Evolutionary conservation across 2,329 filamentous ascomycete genomes (phyloP), one percentile per base, ranked within the genome.

Genomic region (Juglanconis sp.): DNA sequence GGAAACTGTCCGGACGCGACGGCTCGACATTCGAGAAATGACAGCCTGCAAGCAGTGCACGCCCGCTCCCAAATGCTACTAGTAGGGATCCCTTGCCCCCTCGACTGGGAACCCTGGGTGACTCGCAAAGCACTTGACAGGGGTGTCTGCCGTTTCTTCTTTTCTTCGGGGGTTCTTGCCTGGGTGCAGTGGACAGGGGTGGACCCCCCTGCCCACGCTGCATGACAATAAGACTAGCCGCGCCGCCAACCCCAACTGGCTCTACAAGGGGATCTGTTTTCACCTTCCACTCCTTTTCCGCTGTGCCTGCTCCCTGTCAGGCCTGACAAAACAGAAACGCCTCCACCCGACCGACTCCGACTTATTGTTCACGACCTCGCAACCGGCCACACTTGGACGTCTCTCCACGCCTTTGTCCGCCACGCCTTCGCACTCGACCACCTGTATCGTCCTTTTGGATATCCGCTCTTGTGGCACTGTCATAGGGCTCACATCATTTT

Each of bases 151-250:
- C 50, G 38, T 59, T 40, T 48, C 24, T 35, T 10, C 42, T 35
- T 44, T 47, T 47, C 17, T 15, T 30, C 2, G 24, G 24, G 24
- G 24, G 24, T 24, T 24, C 24, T 49, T 53, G 47, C 50, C 40
- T 31, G 57, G 34, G 34, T 35, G 24, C 44, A 15, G 31, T 56
- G 57, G n/a, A 15, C 31, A 46, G 51, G 52, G 32, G 35, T 36
- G 30, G 44, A 55, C 52, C 51, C 52, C 51, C 52, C 52, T 55
- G 51, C 56, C 53, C 42, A 54, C 47, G 51, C 56, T 62, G 44
- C 56, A 52, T 59, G 53, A 56, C 56, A 58, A 62, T 62, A 62
- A 62, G 60, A 62, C 60, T 62, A 62, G 60, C 60, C 53, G 46
- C 31, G 24, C 53, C 46, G 60, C 60, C 60, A 52, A 53, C 56